phyloP scores from a whole-genome alignment of 2,329 filamentous ascomycete species.

The Colletotrichum siamense region DNA sequence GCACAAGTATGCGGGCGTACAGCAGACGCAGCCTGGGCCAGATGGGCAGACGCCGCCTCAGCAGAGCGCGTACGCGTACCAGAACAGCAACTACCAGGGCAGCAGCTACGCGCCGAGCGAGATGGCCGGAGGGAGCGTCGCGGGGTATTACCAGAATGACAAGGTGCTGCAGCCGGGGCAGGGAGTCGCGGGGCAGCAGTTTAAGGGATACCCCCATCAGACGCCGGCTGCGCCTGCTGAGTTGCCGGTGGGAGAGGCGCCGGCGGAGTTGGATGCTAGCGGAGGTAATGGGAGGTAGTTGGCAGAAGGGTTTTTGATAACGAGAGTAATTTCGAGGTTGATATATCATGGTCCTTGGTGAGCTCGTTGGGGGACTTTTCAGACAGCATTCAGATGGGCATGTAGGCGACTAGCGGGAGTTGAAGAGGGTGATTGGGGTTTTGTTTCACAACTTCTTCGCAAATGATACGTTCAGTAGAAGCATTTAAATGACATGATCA shows the following conservation, averaged over 20 bases:
- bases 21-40: background rate
- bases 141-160: slow-evolving; percentile 13
- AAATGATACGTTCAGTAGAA: background rate
- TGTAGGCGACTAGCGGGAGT: background rate
- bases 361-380: background rate
- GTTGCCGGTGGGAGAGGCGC: background rate
- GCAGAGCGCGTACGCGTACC: slow-evolving; percentile 1
- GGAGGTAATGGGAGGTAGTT: background rate
- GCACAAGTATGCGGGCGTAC: slow-evolving; percentile 7
- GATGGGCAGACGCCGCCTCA: background rate
- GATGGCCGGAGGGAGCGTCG: background rate
- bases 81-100: background rate
- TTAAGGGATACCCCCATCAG: background rate
- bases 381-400: background rate
- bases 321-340: background rate
- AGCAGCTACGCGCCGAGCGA: background rate
- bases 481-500: background rate
- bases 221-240: background rate
- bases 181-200: background rate
- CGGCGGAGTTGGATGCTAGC: background rate
- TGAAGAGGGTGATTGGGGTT: too few relatives aligned
- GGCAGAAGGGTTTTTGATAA: background rate
- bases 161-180: slow-evolving; percentile 5
- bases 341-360: background rate
- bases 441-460: background rate